Conservation (phyloP, 1,284 basidiomycete species). For the Ganoderma leucocontextum region DNA sequence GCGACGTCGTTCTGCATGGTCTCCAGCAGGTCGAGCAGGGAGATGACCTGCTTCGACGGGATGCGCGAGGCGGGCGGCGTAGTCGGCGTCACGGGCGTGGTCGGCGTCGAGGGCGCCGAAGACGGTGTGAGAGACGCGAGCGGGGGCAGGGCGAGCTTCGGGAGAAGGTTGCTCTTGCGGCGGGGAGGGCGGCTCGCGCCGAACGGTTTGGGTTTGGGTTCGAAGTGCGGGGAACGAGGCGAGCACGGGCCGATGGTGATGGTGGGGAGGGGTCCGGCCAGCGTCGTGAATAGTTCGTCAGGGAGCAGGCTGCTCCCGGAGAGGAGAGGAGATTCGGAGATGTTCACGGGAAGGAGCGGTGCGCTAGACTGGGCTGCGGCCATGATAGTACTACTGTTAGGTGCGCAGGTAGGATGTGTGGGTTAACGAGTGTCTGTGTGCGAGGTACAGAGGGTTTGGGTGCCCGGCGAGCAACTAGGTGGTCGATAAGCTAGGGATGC, state of each 20-base stretch:
- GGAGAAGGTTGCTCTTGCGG: not conserved
- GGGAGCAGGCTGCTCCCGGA: constrained; percentile 33
- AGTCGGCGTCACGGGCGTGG: constrained; percentile 13
- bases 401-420: not conserved
- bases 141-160: constrained; percentile 4
- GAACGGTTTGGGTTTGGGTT: constrained; percentile 14
- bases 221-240: constrained; percentile 26
- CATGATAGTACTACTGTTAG: constrained; percentile 11
- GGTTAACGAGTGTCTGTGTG: constrained; percentile 20
- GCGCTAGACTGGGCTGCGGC: constrained; percentile 22
- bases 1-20: constrained; percentile 48
- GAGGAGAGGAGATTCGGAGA: constrained; percentile 44
- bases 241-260: constrained; percentile 24
- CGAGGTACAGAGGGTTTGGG: not conserved
- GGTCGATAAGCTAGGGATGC: constrained; percentile 30
- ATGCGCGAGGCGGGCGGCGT: constrained; percentile 23
- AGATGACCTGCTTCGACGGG: constrained; percentile 42
- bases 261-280: constrained; percentile 27
- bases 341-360: constrained; percentile 38
- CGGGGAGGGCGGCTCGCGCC: constrained; percentile 8
- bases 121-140: constrained; percentile 9
- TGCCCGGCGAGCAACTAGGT: constrained; percentile 16
- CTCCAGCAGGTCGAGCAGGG: constrained; percentile 48
- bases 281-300: constrained; percentile 35
- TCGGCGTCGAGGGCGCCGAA: constrained; percentile 24